These are phyloP conservation scores for Microthyrium microscopicum DNA, from an alignment of 2,329 filamentous ascomycete species.

Conservation along the genomic window DNA sequence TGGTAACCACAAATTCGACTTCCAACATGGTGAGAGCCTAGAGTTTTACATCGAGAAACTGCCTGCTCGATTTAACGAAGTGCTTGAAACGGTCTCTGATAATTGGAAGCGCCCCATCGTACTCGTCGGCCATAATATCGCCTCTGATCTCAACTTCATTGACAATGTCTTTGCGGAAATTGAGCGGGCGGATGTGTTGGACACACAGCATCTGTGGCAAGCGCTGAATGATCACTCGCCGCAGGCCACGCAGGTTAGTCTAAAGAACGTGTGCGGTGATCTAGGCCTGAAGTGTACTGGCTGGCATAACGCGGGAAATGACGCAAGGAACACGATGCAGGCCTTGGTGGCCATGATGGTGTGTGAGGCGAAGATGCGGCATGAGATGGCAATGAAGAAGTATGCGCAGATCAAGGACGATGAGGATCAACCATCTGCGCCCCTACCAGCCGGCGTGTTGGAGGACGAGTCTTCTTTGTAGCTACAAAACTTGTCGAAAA, in stretches of 20 bases:
- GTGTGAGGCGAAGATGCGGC: constrained; percentile 22
- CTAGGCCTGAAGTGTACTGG: constrained; percentile 47
- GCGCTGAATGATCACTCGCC: constrained; percentile 42
- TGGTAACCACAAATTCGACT: constrained; percentile 57
- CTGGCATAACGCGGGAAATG: constrained; percentile 72
- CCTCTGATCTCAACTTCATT: constrained; percentile 53
- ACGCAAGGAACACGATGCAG: constrained; percentile 64
- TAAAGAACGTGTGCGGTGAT: constrained; percentile 45
- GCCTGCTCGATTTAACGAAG: background rate
- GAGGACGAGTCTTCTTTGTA: too few species aligned
- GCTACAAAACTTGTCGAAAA: too few species aligned
- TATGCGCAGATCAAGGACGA: background rate
- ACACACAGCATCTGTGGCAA: constrained; percentile 58
- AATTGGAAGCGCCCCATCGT: constrained; percentile 42
- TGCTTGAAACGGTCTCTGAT: constrained; percentile 9
- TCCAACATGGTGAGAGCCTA: constrained; percentile 21
- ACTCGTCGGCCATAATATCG: constrained; percentile 62
- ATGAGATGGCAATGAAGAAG: constrained; percentile 8
- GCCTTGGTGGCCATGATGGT: constrained; percentile 50
- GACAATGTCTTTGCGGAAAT: constrained; percentile 36
- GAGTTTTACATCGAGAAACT: background rate
- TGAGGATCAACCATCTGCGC: background rate
- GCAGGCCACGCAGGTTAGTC: constrained; percentile 34
- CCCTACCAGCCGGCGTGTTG: too few species aligned
- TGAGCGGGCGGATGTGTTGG: constrained; percentile 54